Conservation (phyloP, 345 rosid genomes). For the Trapa bicornis region DNA sequence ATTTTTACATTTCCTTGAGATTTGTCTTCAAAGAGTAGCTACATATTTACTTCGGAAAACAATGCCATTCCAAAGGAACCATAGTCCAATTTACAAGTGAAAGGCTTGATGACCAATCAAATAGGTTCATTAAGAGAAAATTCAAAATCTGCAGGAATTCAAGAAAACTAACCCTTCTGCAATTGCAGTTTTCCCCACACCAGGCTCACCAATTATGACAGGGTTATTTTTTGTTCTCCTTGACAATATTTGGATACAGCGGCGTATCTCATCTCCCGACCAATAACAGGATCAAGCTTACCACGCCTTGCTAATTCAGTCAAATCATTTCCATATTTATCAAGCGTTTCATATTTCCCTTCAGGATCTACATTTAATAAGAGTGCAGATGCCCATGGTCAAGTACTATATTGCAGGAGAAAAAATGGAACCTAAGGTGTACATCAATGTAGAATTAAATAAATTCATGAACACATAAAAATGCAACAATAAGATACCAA, state of each 20-base stretch:
- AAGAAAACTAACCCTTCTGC: slow-evolving; percentile 54
- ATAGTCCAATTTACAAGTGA: background rate
- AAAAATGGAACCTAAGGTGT: background rate
- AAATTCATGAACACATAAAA: background rate
- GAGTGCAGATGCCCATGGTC: background rate
- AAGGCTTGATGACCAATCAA: background rate
- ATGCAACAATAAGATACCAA: background rate
- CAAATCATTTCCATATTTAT: slow-evolving; percentile 84
- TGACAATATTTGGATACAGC: slow-evolving; percentile 73
- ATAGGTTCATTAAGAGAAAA: background rate
- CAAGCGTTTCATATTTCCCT: slow-evolving; percentile 68
- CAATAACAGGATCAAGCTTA: slow-evolving; percentile 91
- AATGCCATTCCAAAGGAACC: background rate
- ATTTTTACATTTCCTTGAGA: background rate
- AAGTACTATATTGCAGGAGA: background rate
- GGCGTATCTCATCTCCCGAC: slow-evolving; percentile 85
- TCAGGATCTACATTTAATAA: slow-evolving; percentile 50
- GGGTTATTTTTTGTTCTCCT: slow-evolving; percentile 95
- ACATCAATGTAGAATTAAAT: background rate
- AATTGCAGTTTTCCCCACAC: slow-evolving; percentile 91
- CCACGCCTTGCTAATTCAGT: slow-evolving; percentile 84
- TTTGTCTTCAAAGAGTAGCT: background rate
- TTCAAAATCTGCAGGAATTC: background rate
- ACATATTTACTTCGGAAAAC: background rate
- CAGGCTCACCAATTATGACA: slow-evolving; percentile 91